Evolutionary conservation across 306 rosid genomes (phyloP).

Genomic region (Adenanthera pavonina): DNA sequence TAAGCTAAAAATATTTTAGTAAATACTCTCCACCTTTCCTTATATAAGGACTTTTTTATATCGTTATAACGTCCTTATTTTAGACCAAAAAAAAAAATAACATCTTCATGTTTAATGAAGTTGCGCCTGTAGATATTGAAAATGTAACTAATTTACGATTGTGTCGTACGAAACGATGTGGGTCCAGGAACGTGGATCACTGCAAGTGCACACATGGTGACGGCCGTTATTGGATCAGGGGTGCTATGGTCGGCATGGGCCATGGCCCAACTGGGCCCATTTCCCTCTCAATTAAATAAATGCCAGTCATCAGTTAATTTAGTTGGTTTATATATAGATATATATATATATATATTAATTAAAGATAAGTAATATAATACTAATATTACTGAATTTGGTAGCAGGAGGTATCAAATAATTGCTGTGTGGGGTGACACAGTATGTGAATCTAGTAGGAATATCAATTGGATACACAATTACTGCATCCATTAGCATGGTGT

Average conservation of each 20-base stretch:
- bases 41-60: no score
- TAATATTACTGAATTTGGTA: not conserved
- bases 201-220: constrained; percentile 56
- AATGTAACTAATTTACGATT: not conserved
- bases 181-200: constrained; percentile 53
- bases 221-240: constrained; percentile 58
- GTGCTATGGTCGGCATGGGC: constrained; percentile 56
- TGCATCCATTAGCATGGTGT: constrained; percentile 59
- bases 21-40: no score
- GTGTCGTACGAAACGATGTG: not conserved
- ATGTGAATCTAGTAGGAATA: constrained; percentile 37
- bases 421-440: constrained; percentile 51
- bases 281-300: not conserved
- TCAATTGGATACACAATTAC: constrained; percentile 48
- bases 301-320: no score
- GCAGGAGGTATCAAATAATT: constrained; percentile 44
- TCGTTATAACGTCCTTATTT: not conserved
- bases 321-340: no score
- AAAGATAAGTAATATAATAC: no score
- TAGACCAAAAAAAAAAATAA: not conserved
- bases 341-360: no score
- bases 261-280: constrained; percentile 46
- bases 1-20: no score
- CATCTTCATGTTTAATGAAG: not conserved
- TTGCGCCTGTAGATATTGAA: not conserved